These are phyloP conservation scores for Saccharomycopsis babjevae DNA, from an alignment of 805 yeast species.

Conservation along the genomic window DNA sequence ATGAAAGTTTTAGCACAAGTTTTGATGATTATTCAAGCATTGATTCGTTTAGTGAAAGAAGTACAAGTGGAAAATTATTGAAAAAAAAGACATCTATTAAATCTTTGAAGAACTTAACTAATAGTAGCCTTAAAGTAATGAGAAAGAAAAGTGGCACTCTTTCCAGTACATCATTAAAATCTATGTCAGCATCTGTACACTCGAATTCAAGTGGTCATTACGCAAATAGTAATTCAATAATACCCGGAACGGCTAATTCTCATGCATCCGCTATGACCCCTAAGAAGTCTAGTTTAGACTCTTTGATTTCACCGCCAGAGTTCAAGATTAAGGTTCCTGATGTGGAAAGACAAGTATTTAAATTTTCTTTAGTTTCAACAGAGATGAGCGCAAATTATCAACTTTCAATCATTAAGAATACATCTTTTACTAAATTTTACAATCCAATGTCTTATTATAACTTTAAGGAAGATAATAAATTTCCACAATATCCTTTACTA, in stretches of 20 bases:
- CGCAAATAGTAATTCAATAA: background rate
- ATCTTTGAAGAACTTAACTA: slow-evolving; percentile 11
- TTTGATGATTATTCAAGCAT: slow-evolving; percentile 1
- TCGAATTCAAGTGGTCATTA: background rate
- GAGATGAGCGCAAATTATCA: slow-evolving; percentile 31
- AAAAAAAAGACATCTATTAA: slow-evolving; percentile 9
- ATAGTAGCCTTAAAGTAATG: slow-evolving; percentile 1
- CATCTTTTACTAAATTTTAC: slow-evolving; percentile 8
- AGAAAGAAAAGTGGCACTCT: slow-evolving; percentile 14
- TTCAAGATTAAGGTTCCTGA: slow-evolving; percentile 35
- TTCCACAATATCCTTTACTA: slow-evolving; percentile 16
- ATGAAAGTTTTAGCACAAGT: background rate
- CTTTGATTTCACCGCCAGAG: slow-evolving; percentile 35
- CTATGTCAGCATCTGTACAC: slow-evolving; percentile 8
- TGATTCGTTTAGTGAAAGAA: background rate
- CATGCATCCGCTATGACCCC: background rate
- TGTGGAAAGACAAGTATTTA: slow-evolving; percentile 35
- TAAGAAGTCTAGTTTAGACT: slow-evolving; percentile 14
- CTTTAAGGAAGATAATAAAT: slow-evolving; percentile 8
- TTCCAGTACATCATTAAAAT: slow-evolving; percentile 18
- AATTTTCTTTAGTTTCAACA: slow-evolving; percentile 36
- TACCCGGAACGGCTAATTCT: slow-evolving; percentile 1
- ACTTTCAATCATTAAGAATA: slow-evolving; percentile 20
- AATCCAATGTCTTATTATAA: slow-evolving; percentile 11
- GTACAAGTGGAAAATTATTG: background rate